Percentiles rank a stretch among this genome's conserved stretches.
These are phyloP conservation scores for Phialemoniopsis sp. DNA, from an alignment of 2,329 filamentous ascomycete genomes.

Conservation along the genomic window DNA sequence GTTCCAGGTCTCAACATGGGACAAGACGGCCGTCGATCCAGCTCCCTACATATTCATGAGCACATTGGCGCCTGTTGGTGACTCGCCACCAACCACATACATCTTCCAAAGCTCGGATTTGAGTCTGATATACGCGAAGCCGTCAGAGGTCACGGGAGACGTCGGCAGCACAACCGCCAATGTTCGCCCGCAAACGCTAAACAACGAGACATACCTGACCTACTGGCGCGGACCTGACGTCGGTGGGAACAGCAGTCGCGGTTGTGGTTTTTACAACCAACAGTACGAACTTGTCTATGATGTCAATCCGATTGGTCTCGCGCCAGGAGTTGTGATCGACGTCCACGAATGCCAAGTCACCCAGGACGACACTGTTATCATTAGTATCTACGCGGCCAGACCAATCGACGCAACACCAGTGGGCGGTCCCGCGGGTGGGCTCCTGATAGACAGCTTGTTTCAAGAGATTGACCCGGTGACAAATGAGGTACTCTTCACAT, in stretches of 20 bases:
- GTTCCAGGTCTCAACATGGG: constrained; percentile 25
- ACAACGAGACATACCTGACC: constrained; percentile 10
- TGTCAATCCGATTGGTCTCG: no score
- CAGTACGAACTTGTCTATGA: constrained; percentile 7
- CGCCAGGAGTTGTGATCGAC: constrained; percentile 4
- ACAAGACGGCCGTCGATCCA: constrained; percentile 17
- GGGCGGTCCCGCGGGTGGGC: constrained; percentile 7
- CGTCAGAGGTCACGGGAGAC: no score
- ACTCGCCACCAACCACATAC: constrained; percentile 10
- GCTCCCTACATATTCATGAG: constrained; percentile 27
- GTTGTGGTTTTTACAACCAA: constrained; percentile 2
- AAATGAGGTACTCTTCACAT: constrained; percentile 43
- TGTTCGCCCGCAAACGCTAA: constrained; percentile 11
- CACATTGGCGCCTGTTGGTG: no score
- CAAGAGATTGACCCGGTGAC: constrained; percentile 47
- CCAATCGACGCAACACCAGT: constrained; percentile 7
- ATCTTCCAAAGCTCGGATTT: constrained; percentile 28
- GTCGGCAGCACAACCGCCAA: constrained; percentile 16
- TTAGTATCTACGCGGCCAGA: constrained; percentile 22
- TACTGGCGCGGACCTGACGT: constrained; percentile 12
- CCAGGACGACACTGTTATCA: constrained; percentile 30
- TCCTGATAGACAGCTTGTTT: constrained; percentile 27
- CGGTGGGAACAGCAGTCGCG: constrained; percentile 1
- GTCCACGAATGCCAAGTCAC: constrained; percentile 35
- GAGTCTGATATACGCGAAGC: constrained; percentile 29